Evolutionary conservation across 805 yeast genomes (phyloP).

Genomic region (Candida takata): DNA sequence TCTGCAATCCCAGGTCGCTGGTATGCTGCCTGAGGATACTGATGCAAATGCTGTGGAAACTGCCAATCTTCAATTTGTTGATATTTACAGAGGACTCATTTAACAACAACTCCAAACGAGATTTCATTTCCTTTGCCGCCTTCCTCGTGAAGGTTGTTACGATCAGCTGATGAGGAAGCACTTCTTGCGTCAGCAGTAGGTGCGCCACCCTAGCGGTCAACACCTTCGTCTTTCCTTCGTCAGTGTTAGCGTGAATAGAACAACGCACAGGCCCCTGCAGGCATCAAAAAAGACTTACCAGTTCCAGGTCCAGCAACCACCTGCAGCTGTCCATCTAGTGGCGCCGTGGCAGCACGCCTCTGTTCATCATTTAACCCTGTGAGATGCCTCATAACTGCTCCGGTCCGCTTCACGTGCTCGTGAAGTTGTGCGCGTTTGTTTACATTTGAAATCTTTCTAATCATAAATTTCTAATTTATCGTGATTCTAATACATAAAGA

Average conservation of each 20-base stretch:
- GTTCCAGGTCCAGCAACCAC: slow-evolving; percentile 65
- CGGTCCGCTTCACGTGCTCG: neutral
- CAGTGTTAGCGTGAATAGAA: neutral
- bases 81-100: slow-evolving; percentile 26
- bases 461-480: no score
- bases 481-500: slow-evolving; percentile 7
- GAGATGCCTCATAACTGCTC: slow-evolving; percentile 1
- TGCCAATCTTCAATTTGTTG: slow-evolving; percentile 61
- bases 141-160: slow-evolving; percentile 92
- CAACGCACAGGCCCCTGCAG: no score
- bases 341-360: slow-evolving; percentile 35
- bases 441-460: no score
- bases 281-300: slow-evolving; percentile 24
- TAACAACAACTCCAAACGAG: slow-evolving; percentile 41
- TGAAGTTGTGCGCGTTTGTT: neutral
- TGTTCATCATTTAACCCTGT: slow-evolving; percentile 36
- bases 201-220: slow-evolving; percentile 73
- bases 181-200: slow-evolving; percentile 41
- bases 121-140: slow-evolving; percentile 82
- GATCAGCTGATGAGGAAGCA: slow-evolving; percentile 57
- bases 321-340: slow-evolving; percentile 36
- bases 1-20: slow-evolving; percentile 33
- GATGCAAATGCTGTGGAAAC: slow-evolving; percentile 82
- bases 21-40: slow-evolving; percentile 54
- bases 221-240: slow-evolving; percentile 61